These are phyloP conservation scores for Mucor plumbeus DNA, from an alignment of 371 early-diverging fungal genomes.

Conservation along the genomic window DNA sequence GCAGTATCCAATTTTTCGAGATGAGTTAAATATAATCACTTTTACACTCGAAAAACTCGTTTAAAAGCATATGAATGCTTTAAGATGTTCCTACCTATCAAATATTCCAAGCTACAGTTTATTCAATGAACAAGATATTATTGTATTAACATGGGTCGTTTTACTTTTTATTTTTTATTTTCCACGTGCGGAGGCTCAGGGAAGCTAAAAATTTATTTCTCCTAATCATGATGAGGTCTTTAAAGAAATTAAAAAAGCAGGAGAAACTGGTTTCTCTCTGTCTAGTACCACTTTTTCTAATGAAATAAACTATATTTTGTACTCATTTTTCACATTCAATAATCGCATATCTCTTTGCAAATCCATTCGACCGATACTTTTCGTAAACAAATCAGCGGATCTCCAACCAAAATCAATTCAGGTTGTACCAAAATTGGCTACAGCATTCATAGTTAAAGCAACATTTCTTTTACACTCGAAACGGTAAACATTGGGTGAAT, in stretches of 20 bases:
- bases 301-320: neutral
- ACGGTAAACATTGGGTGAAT: neutral
- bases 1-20: neutral
- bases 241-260: too few species aligned
- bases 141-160: conserved; percentile 1
- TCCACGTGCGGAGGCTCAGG: neutral
- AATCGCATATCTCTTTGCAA: neutral
- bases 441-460: too few species aligned
- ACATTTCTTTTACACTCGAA: neutral
- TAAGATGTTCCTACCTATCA: neutral
- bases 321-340: neutral
- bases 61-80: neutral
- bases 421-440: neutral
- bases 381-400: conserved; percentile 2
- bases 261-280: too few species aligned
- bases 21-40: neutral
- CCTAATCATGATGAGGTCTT: neutral
- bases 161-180: neutral
- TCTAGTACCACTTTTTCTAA: neutral
- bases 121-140: neutral
- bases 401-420: conserved; percentile 1
- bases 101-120: neutral
- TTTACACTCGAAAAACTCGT: neutral
- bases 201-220: neutral
- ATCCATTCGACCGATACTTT: neutral